phyloP scores from a whole-genome alignment of 331 rosid species.

The Ulmus americana region DNA sequence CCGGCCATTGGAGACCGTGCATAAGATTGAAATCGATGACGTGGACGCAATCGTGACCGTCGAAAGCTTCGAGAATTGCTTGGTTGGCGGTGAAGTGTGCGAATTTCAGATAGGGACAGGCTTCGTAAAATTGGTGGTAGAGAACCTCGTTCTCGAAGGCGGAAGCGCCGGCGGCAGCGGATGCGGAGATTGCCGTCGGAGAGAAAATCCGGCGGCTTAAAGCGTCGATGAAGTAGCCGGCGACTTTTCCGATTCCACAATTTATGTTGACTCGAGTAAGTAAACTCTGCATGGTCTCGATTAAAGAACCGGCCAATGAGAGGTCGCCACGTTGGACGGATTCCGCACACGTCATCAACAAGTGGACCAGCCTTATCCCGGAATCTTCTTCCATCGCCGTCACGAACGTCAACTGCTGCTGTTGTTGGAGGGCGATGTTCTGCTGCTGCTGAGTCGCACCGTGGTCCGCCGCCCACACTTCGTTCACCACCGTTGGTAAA shows the following conservation, averaged over 20 bases:
- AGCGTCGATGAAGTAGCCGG: conserved; percentile 78
- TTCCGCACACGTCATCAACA: conserved; percentile 78
- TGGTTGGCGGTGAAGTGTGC: conserved; percentile 94
- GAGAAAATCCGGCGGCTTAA: conserved; percentile 60
- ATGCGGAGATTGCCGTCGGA: conserved; percentile 10
- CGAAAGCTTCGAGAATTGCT: conserved; percentile 74
- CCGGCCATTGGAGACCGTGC: conserved; percentile 97
- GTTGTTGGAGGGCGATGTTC: background rate
- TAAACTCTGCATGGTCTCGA: conserved; percentile 65
- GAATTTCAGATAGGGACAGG: conserved; percentile 84
- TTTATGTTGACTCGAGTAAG: conserved; percentile 49
- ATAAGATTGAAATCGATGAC: conserved; percentile 82
- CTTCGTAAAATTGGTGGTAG: conserved; percentile 77
- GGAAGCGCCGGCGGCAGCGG: conserved; percentile 9
- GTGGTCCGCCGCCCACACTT: conserved; percentile 23
- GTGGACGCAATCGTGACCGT: conserved; percentile 82
- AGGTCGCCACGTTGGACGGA: conserved; percentile 68
- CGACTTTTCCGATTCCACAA: conserved; percentile 87
- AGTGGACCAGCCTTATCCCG: conserved; percentile 69
- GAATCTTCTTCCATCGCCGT: conserved; percentile 76
- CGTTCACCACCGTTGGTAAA: conserved; percentile 1
- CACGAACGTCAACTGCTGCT: conserved; percentile 30
- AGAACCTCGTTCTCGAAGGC: conserved; percentile 49
- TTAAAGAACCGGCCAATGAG: conserved; percentile 57
- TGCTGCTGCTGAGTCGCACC: conserved; percentile 18